Evolutionary conservation across 164 flowering plant species (phyloP).

Genomic region (Akebia trifoliata): DNA sequence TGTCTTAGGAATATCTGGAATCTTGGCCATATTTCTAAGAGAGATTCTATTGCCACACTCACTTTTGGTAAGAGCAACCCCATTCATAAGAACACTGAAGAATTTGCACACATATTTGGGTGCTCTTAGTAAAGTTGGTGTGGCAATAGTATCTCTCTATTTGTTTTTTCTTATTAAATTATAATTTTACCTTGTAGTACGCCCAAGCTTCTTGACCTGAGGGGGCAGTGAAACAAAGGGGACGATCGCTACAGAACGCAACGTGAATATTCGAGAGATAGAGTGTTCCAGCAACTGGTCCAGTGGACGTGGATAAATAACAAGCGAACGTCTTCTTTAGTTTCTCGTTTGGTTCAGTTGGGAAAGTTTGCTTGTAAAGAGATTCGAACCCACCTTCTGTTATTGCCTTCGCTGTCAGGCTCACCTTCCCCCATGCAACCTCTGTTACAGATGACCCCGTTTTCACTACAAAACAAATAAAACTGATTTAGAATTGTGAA

Average conservation of each 20-base stretch:
- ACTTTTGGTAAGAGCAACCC: too few relatives aligned
- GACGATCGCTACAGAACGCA: constrained; percentile 63
- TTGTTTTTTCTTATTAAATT: too few relatives aligned
- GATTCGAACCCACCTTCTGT: constrained; percentile 59
- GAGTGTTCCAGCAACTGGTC: constrained; percentile 70
- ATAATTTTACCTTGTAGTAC: constrained; percentile 50
- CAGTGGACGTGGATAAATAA: constrained; percentile 57
- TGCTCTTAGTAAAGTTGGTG: too few relatives aligned
- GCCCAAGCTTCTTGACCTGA: constrained; percentile 69
- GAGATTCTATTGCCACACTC: too few relatives aligned
- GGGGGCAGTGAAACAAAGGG: constrained; percentile 52
- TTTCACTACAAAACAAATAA: constrained; percentile 46
- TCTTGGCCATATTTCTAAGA: too few relatives aligned
- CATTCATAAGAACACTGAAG: too few relatives aligned
- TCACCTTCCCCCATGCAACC: constrained; percentile 58
- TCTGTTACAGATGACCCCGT: constrained; percentile 49
- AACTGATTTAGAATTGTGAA: too few relatives aligned
- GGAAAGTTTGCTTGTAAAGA: constrained; percentile 48
- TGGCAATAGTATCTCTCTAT: too few relatives aligned
- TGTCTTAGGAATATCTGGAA: too few relatives aligned
- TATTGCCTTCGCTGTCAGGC: constrained; percentile 45
- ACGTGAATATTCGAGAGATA: constrained; percentile 45
- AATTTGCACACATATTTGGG: too few relatives aligned
- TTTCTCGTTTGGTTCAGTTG: constrained; percentile 33
- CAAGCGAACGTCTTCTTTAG: constrained; percentile 65